Evolutionary conservation across 2,329 filamentous ascomycete species (phyloP), one percentile per base, ranked within the genome.

Genomic region (Aureobasidium sp.): DNA sequence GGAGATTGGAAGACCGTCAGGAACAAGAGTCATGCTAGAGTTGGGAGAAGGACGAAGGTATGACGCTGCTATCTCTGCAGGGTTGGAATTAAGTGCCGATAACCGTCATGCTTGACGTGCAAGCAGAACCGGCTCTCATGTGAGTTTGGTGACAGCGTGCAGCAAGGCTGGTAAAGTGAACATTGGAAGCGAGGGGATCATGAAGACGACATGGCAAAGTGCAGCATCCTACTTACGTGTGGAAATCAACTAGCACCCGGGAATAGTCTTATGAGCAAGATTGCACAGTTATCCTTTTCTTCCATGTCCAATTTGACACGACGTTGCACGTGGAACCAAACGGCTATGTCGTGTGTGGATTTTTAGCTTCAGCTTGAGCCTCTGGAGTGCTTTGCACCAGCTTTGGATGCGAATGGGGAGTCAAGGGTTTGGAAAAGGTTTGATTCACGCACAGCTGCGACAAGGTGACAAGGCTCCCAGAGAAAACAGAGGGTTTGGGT

Each of bases 291-390:
- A 39, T 54, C 21, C 8, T 42, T 21, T 29, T 13, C 36, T 27
- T 30, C 11, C 21, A 30, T 3, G 27, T 30, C 39, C 39, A 58
- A 47, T 47, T 29, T 47, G 54, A 58, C 42, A 48, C 42, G 54
- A 58, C 41, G 42, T 58, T 48, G 42, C 54, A 58, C 54, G 42
- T 58, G 54, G 32, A 36, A 10, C n/a, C 32, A 47, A 58, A 58
- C 32, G 54, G 54, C 13, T 8, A 48, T 48, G 54, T 32, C 54
- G 54, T 58, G 54, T 34, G 54, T 58, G 42, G 42, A 58, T 2
- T 48, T 58, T 58, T 47, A 16, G 54, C 54, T 58, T 48, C 25
- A 2, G n/a, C 21, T 39, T 39, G 54, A 58, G 54, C 54, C 42
- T 58, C 54, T 58, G 54, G 54, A 58, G 54, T 58, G 39, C 53